Evolutionary conservation across 306 rosid genomes (phyloP).

Genomic region (Urtica urens): DNA sequence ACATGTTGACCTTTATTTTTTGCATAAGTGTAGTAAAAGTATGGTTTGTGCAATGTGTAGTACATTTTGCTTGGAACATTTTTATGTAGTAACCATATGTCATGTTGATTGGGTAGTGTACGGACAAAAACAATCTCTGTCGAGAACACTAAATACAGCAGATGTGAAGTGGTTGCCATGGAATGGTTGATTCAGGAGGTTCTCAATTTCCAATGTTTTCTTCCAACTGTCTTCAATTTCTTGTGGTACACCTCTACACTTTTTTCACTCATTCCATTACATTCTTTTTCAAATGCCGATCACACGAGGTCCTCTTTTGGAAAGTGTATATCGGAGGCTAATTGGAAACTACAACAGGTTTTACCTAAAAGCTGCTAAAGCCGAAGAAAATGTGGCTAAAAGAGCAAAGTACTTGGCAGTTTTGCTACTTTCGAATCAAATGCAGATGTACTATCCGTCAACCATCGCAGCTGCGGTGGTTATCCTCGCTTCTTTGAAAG

Average conservation of each 20-base stretch:
- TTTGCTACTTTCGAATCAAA: constrained; percentile 47
- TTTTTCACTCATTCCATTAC: constrained; percentile 8
- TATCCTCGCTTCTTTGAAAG: constrained; percentile 58
- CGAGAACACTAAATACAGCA: constrained; percentile 40
- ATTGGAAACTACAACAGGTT: constrained; percentile 35
- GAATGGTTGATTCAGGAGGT: constrained; percentile 94
- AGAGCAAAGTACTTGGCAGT: constrained; percentile 59
- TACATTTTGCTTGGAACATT: no score
- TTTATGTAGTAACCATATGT: no score
- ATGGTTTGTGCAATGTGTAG: no score
- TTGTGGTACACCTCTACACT: constrained; percentile 44
- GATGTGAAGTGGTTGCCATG: constrained; percentile 93
- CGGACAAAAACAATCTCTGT: constrained; percentile 39
- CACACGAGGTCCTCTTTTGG: constrained; percentile 4
- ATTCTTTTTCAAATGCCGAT: constrained; percentile 13
- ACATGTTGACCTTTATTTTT: no score
- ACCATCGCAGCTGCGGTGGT: constrained; percentile 92
- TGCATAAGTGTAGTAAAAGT: no score
- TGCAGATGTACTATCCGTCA: constrained; percentile 72
- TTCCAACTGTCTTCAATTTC: constrained; percentile 75
- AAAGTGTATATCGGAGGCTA: neutral
- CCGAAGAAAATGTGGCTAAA: constrained; percentile 53
- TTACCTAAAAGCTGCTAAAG: constrained; percentile 72
- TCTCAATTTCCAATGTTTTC: constrained; percentile 66
- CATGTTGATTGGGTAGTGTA: no score